Conservation (phyloP, 2,329 filamentous ascomycete genomes). For the Periglandula ipomoeae region DNA sequence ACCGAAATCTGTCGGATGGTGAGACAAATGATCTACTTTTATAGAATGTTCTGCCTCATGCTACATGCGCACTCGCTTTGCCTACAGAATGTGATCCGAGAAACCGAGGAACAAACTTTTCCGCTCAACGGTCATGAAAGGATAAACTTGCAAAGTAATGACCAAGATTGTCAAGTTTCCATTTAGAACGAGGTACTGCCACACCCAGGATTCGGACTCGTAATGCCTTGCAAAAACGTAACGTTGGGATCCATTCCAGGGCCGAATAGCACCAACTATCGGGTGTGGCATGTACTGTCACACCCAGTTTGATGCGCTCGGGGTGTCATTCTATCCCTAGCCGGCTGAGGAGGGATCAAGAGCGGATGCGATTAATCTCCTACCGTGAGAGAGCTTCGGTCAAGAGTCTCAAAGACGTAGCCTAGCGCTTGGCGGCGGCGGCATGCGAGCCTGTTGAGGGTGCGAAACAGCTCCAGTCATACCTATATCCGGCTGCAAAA, state of each 20-base stretch:
- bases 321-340: neutral
- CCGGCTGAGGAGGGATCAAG: neutral
- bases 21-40: constrained; percentile 2
- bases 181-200: neutral
- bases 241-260: constrained; percentile 1
- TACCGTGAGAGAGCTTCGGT: neutral
- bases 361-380: neutral
- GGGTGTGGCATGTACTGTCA: constrained; percentile 1
- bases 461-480: neutral
- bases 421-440: neutral
- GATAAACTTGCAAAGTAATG: neutral
- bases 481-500: neutral
- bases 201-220: constrained; percentile 1
- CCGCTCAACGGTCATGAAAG: neutral
- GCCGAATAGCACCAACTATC: neutral
- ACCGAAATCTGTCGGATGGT: neutral
- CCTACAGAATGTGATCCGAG: neutral
- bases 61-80: neutral
- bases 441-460: neutral
- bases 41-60: neutral
- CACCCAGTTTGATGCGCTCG: neutral
- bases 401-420: constrained; percentile 1
- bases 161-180: neutral
- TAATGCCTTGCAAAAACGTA: constrained; percentile 2
- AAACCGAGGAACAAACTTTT: neutral